Evolutionary conservation across 768 basidiomycete species (phyloP).

Genomic region (Hirschioporus abietinus): DNA sequence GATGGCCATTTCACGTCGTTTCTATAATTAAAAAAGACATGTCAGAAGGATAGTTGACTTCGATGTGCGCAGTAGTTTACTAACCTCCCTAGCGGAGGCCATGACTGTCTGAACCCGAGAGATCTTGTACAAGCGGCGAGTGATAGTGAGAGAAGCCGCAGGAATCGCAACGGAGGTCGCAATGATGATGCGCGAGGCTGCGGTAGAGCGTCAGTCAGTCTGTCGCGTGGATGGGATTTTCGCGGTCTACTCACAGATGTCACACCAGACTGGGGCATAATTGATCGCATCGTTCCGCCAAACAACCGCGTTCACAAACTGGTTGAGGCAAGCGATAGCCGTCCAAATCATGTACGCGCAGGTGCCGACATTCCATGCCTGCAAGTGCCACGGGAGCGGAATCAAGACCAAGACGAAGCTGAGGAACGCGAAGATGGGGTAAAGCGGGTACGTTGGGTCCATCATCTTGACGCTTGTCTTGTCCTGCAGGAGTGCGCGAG

Average conservation of each 20-base stretch:
- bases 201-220: neutral
- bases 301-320: slow-evolving; percentile 56
- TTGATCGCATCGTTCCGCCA: slow-evolving; percentile 59
- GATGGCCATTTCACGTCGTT: slow-evolving; percentile 37
- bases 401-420: slow-evolving; percentile 36
- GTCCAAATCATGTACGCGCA: slow-evolving; percentile 67
- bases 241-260: slow-evolving; percentile 40
- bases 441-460: slow-evolving; percentile 26
- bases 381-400: slow-evolving; percentile 54
- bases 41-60: neutral
- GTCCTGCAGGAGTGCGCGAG: neutral
- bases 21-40: slow-evolving; percentile 23
- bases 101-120: slow-evolving; percentile 28
- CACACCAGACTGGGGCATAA: slow-evolving; percentile 46
- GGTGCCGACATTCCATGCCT: slow-evolving; percentile 72
- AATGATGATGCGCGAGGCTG: slow-evolving; percentile 2
- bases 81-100: slow-evolving; percentile 40
- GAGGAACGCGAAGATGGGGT: slow-evolving; percentile 34
- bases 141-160: slow-evolving; percentile 16
- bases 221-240: neutral
- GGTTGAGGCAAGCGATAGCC: slow-evolving; percentile 3
- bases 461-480: neutral
- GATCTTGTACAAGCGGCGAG: slow-evolving; percentile 16
- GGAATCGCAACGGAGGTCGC: slow-evolving; percentile 12
- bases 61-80: neutral